Evolutionary conservation across 305 asterid species (phyloP).

Genomic region (Salvia sclarea): DNA sequence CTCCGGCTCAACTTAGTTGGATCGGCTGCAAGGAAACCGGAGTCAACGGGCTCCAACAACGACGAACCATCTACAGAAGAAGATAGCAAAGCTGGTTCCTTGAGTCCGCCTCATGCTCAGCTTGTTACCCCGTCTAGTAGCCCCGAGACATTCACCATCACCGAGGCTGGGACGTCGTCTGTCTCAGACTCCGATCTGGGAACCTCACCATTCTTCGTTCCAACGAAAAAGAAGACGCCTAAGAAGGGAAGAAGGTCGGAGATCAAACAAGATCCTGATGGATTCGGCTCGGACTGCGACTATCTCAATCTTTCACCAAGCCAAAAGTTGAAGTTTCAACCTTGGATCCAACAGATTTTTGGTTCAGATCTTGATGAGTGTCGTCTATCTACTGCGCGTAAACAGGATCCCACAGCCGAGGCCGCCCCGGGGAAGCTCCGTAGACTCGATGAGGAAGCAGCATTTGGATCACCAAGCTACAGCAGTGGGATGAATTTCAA

Average conservation of each 20-base stretch:
- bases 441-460: conserved; percentile 53
- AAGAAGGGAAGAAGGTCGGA: conserved; percentile 49
- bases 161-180: conserved; percentile 84
- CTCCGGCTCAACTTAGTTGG: conserved; percentile 89
- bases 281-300: conserved; percentile 66
- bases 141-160: conserved; percentile 83
- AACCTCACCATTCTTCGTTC: conserved; percentile 60
- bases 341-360: conserved; percentile 69
- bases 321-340: conserved; percentile 76
- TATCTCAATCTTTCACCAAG: conserved; percentile 59
- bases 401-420: conserved; percentile 43
- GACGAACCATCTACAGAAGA: conserved; percentile 38
- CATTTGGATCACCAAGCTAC: conserved; percentile 57
- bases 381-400: conserved; percentile 36
- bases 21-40: conserved; percentile 56
- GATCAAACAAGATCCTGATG: conserved; percentile 46
- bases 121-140: conserved; percentile 86
- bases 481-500: conserved; percentile 52
- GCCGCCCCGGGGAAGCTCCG: conserved; percentile 55
- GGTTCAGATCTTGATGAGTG: conserved; percentile 43
- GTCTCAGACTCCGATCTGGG: conserved; percentile 94
- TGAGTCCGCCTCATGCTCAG: conserved; percentile 56
- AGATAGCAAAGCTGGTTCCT: conserved; percentile 39
- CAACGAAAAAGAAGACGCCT: conserved; percentile 35
- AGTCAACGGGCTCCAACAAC: conserved; percentile 33